Conservation (phyloP, 2,329 filamentous ascomycete species). For the Teratosphaeria epicoccoides region DNA sequence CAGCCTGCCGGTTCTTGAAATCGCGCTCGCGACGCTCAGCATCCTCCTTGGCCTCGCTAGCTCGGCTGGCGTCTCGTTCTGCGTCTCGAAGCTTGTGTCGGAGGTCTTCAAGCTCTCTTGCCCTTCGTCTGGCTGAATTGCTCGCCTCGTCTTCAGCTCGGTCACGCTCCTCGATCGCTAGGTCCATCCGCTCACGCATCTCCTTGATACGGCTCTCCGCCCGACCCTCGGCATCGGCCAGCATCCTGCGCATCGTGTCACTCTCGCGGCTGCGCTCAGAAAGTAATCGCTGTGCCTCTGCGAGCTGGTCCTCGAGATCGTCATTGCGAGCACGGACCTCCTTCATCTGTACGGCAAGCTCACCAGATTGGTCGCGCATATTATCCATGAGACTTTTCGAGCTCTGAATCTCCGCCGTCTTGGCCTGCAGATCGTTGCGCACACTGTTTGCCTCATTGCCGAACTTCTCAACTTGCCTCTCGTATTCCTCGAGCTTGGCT, state of each 20-base stretch:
- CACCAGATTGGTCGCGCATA: constrained; percentile 85
- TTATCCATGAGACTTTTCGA: constrained; percentile 78
- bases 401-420: constrained; percentile 73
- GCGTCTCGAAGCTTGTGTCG: constrained; percentile 68
- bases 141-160: constrained; percentile 83
- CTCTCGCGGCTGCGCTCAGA: constrained; percentile 81
- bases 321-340: constrained; percentile 75
- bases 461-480: constrained; percentile 61
- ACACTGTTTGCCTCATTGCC: constrained; percentile 56
- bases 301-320: constrained; percentile 81
- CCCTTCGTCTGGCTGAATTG: constrained; percentile 61
- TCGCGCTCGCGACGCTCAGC: constrained; percentile 63
- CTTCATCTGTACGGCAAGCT: constrained; percentile 83
- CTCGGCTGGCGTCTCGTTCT: constrained; percentile 62
- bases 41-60: constrained; percentile 66
- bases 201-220: constrained; percentile 75
- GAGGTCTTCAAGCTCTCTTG: constrained; percentile 78
- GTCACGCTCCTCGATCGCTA: constrained; percentile 87
- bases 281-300: constrained; percentile 76
- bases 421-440: constrained; percentile 72
- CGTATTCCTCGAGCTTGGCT: constrained; percentile 58
- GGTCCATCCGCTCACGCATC: constrained; percentile 78
- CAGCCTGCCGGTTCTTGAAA: constrained; percentile 61
- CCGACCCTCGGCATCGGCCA: constrained; percentile 75
- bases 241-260: constrained; percentile 83